Percentiles rank a stretch among this genome's conserved stretches.
Evolutionary conservation across 2,329 filamentous ascomycete species (phyloP).

Genomic region (Hypoxylon sp.): DNA sequence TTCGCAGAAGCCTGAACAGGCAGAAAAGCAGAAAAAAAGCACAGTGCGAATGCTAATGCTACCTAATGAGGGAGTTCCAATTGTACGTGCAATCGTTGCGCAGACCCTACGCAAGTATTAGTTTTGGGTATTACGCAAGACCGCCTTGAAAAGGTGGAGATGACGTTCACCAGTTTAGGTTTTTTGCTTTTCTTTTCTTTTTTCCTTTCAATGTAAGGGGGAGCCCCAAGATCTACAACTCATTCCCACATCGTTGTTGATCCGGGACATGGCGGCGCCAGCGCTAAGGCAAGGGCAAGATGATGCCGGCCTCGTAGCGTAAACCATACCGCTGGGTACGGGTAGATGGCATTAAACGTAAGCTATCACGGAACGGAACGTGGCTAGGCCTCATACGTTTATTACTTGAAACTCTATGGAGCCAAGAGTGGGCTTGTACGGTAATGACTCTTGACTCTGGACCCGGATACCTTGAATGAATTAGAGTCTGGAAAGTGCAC

Average conservation of each 20-base stretch:
- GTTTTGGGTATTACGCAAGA: not conserved
- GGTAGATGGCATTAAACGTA: slow-evolving; percentile 7
- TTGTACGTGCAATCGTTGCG: not conserved
- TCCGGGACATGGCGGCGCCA: slow-evolving; percentile 23
- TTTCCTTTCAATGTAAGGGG: not conserved
- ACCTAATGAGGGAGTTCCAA: too few relatives aligned
- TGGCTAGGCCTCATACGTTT: not conserved
- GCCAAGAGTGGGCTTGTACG: not conserved
- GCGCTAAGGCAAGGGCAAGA: slow-evolving; percentile 37
- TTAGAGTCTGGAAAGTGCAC: not conserved
- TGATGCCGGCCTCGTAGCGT: slow-evolving; percentile 31
- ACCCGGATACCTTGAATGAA: not conserved
- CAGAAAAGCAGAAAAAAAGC: too few relatives aligned
- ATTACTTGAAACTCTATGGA: not conserved
- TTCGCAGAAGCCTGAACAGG: slow-evolving; percentile 22
- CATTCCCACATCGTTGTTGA: slow-evolving; percentile 34
- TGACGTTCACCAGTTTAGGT: slow-evolving; percentile 27
- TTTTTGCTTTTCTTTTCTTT: too few relatives aligned
- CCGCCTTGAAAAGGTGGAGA: slow-evolving; percentile 5
- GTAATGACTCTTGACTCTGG: not conserved
- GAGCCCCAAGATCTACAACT: slow-evolving; percentile 27
- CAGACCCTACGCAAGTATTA: not conserved
- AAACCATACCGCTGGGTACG: slow-evolving; percentile 36
- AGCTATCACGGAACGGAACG: slow-evolving; percentile 1
- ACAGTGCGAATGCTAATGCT: too few relatives aligned